Evolutionary conservation across 345 rosid species (phyloP), one percentile per base, ranked within the genome.

Genomic region (Balakata baccata): DNA sequence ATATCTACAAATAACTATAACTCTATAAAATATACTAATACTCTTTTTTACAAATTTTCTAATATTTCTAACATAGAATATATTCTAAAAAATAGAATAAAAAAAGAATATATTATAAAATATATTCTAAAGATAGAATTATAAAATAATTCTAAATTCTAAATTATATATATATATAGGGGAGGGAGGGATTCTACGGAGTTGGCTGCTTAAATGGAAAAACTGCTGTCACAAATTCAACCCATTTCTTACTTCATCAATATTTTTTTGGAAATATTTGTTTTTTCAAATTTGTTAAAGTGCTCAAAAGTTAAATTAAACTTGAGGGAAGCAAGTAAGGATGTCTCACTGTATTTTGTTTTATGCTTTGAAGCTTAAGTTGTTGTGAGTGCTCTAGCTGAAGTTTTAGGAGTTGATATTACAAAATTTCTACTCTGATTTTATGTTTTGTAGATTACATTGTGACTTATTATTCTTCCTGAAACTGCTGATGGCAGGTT

Each of bases 401-500:
- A 50, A 17, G 52, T 23, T 13, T n/a, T 54, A 52, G 49, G 37
- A 20, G 46, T 69, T 38, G 11, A 5, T 54, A 9, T 43, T 43
- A 10, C 47, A 43, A 10, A 10, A 43, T 43, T 43, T 43, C 51
- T 7, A 11, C 9, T 14, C 50, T 56, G 2, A 9, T 52, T 2
- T 75, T 58, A 3, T 29, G 23, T 58, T 67, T 22, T 47, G 38
- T 16, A 56, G 50, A 25, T 41, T 16, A 38, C 14, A n/a, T 1
- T 9, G 54, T 70, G 54, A 6, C 41, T 17, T 39, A 67, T 57
- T n/a, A 38, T 50, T 74, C 62, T 64, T 68, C 39, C 58, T 69
- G 49, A 20, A 78, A 47, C 69, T 5, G 10, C 29, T 72, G 34
- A 49, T 69, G 85, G 81, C 87, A 95, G 99, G 99, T 95, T 95